A percentile compares a stretch with the other conserved stretches of the same genome.
Evolutionary conservation across 2,329 filamentous ascomycete species (phyloP).

Genomic region (Penicillium freii): DNA sequence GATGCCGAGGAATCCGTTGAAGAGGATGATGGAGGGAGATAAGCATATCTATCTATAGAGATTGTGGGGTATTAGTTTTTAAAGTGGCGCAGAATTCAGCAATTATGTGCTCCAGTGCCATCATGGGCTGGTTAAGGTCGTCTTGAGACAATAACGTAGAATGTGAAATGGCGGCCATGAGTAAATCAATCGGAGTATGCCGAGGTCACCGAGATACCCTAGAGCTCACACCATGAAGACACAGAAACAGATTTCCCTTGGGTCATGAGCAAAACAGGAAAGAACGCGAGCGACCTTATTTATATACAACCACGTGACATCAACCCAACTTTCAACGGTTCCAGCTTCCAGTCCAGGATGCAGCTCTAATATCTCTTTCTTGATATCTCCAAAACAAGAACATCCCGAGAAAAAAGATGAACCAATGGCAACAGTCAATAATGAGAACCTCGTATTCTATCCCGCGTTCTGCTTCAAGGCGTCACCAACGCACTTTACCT

Average conservation of each 20-base stretch:
- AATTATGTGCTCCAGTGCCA: not conserved
- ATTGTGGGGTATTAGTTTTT: not conserved
- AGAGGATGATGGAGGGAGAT: slow-evolving; percentile 47
- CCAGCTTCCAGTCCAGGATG: not conserved
- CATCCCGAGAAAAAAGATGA: slow-evolving; percentile 24
- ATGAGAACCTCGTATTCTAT: slow-evolving; percentile 46
- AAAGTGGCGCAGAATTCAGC: not conserved
- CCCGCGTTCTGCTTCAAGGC: slow-evolving; percentile 59
- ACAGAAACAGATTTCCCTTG: not conserved
- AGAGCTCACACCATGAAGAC: not conserved
- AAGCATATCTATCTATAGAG: slow-evolving; percentile 13
- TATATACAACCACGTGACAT: slow-evolving; percentile 6
- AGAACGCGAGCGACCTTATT: not conserved
- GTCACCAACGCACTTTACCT: slow-evolving; percentile 61
- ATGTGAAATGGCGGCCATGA: not conserved
- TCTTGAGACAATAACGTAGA: not conserved
- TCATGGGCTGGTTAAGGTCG: not conserved
- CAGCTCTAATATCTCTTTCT: not conserved
- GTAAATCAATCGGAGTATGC: not conserved
- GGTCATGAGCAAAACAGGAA: not conserved
- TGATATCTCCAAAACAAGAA: not conserved
- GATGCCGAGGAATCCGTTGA: slow-evolving; percentile 45
- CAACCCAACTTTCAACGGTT: not conserved
- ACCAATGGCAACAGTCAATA: slow-evolving; percentile 25
- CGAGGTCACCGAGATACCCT: not conserved